These are phyloP conservation scores for Phytophthora fragariae DNA, from an alignment of 352 stramenopile species.

Conservation along the genomic window DNA sequence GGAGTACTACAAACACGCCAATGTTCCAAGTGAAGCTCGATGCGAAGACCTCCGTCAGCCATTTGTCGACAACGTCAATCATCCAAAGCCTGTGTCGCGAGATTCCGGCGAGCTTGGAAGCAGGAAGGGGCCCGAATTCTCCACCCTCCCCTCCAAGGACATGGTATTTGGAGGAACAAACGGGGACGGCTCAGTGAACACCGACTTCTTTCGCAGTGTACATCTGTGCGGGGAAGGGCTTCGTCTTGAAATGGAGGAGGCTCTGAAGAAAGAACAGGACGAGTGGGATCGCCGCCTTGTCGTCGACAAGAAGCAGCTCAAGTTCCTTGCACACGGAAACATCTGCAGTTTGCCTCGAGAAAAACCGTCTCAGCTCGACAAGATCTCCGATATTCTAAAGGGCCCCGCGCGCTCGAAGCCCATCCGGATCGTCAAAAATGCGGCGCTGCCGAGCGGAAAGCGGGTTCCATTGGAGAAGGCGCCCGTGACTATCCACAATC, in stretches of 20 bases:
- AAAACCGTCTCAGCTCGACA: constrained; percentile 78
- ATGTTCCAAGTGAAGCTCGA: constrained; percentile 78
- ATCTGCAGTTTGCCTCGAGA: constrained; percentile 68
- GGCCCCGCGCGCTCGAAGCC: constrained; percentile 61
- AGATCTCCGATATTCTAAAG: constrained; percentile 76
- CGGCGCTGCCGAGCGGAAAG: constrained; percentile 80
- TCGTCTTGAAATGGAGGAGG: constrained; percentile 77
- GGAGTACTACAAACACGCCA: constrained; percentile 79
- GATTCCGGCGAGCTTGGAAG: constrained; percentile 23
- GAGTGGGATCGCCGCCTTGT: constrained; percentile 86
- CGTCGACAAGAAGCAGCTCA: constrained; percentile 86
- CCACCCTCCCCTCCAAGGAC: constrained; percentile 87
- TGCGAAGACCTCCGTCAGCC: constrained; percentile 84
- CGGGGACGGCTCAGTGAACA: constrained; percentile 64
- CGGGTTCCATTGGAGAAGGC: constrained; percentile 59
- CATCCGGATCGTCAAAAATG: constrained; percentile 83
- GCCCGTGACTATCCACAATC: constrained; percentile 76
- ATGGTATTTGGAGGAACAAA: constrained; percentile 90
- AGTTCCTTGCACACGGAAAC: constrained; percentile 90
- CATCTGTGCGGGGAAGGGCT: constrained; percentile 87
- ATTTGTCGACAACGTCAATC: constrained; percentile 88
- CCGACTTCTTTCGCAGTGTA: constrained; percentile 86
- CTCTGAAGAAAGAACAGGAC: constrained; percentile 65
- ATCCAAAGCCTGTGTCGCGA: constrained; percentile 67
- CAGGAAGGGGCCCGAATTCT: constrained; percentile 56